Percentiles rank a stretch among this genome's conserved stretches.
Evolutionary conservation across 116 monocot genomes (phyloP).

Genomic region (Thalassia testudinum): DNA sequence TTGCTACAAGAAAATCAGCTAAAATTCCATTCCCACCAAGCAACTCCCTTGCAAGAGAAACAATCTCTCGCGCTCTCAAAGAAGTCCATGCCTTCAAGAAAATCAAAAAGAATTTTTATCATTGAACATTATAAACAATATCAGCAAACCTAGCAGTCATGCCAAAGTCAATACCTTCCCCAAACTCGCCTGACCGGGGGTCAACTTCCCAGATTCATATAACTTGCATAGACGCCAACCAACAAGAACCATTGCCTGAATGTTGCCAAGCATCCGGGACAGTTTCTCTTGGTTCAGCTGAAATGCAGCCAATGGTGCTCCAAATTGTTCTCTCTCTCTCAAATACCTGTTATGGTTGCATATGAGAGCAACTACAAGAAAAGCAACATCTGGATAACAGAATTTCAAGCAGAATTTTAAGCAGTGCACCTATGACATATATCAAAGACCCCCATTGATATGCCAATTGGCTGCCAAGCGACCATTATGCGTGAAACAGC

Average conservation of each 20-base stretch:
- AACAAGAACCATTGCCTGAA: slow-evolving; percentile 89
- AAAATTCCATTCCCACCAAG: slow-evolving; percentile 96
- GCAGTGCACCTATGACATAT: slow-evolving; percentile 64
- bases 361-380: neutral
- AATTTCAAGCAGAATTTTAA: too few species aligned
- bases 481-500: slow-evolving; percentile 92
- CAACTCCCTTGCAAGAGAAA: slow-evolving; percentile 85
- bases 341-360: slow-evolving; percentile 41
- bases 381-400: neutral
- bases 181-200: slow-evolving; percentile 80
- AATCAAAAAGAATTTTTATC: neutral
- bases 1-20: slow-evolving; percentile 89
- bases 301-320: slow-evolving; percentile 80
- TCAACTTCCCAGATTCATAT: slow-evolving; percentile 96
- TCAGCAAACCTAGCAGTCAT: too few species aligned
- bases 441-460: slow-evolving; percentile 90
- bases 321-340: slow-evolving; percentile 92
- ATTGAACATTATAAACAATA: neutral
- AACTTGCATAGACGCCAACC: slow-evolving; percentile 97
- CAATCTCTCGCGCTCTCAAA: slow-evolving; percentile 71
- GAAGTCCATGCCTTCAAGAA: slow-evolving; percentile 70
- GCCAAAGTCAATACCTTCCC: slow-evolving; percentile 41
- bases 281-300: slow-evolving; percentile 90
- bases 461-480: slow-evolving; percentile 93
- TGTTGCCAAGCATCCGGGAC: slow-evolving; percentile 85